phyloP scores from a whole-genome alignment of 495 filamentous ascomycete genomes.

The Diplogelasinospora grovesii region DNA sequence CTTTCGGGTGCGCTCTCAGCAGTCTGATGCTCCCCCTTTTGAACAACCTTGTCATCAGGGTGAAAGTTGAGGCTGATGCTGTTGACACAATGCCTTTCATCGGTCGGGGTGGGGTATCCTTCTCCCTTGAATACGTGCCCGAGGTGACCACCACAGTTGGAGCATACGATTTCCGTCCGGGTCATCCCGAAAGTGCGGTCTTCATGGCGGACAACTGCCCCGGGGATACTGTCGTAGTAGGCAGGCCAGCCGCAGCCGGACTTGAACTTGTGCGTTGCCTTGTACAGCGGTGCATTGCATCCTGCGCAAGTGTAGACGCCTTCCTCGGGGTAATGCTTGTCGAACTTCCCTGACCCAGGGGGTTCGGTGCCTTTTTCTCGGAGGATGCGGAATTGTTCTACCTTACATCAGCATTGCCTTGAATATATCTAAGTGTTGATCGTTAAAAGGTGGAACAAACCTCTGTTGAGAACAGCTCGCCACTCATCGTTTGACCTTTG shows the following conservation, averaged over 20 bases:
- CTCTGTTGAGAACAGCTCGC: constrained; percentile 73
- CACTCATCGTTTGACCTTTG: constrained; percentile 78
- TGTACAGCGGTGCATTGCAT: constrained; percentile 84
- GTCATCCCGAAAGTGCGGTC: constrained; percentile 76
- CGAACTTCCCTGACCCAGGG: constrained; percentile 71
- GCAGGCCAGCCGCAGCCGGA: constrained; percentile 97
- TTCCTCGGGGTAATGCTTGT: constrained; percentile 67
- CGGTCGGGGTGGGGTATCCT: constrained; percentile 80
- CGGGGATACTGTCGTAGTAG: constrained; percentile 89
- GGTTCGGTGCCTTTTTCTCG: constrained; percentile 87
- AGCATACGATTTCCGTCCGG: constrained; percentile 88
- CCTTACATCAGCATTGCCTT: neutral
- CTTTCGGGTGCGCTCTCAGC: constrained; percentile 5
- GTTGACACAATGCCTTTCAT: constrained; percentile 97
- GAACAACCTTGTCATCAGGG: constrained; percentile 49
- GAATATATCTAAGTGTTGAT: constrained; percentile 4
- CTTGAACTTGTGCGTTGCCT: constrained; percentile 85
- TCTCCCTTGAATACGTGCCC: constrained; percentile 98
- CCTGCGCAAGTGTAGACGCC: constrained; percentile 83
- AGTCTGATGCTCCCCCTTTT: constrained; percentile 27
- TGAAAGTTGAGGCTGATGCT: constrained; percentile 82
- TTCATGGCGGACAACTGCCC: constrained; percentile 73
- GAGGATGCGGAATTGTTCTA: constrained; percentile 91
- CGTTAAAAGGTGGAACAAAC: constrained; percentile 35
- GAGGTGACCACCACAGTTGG: constrained; percentile 89